Evolutionary conservation across 345 rosid species (phyloP).

Genomic region (Melaleuca alternifolia): DNA sequence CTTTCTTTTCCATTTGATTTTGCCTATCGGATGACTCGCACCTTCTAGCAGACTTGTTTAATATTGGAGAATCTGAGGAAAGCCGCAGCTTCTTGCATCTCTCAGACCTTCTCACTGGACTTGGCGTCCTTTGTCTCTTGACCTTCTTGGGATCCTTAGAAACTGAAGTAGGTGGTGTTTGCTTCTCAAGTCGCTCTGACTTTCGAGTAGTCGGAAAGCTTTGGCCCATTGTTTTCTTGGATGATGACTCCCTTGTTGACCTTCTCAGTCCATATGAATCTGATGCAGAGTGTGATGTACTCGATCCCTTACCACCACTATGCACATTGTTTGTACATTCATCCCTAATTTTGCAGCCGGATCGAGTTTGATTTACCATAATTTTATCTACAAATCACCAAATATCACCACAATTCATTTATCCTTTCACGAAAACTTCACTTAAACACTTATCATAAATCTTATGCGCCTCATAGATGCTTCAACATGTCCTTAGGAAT

Average conservation of each 20-base stretch:
- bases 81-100: constrained; percentile 32
- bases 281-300: constrained; percentile 3
- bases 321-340: constrained; percentile 27
- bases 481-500: neutral
- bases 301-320: constrained; percentile 18
- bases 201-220: constrained; percentile 24
- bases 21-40: constrained; percentile 7
- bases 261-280: constrained; percentile 37
- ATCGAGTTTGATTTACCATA: constrained; percentile 30
- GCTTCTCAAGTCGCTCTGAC: constrained; percentile 53
- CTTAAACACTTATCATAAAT: neutral
- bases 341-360: constrained; percentile 23
- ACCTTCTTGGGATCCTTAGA: constrained; percentile 13
- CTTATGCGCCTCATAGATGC: neutral
- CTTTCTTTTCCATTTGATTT: constrained; percentile 18
- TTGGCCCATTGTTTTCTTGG: constrained; percentile 16
- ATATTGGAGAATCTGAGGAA: constrained; percentile 24
- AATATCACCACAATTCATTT: neutral
- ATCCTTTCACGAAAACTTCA: neutral
- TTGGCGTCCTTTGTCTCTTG: constrained; percentile 21
- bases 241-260: constrained; percentile 32
- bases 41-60: constrained; percentile 22
- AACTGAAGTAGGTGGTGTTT: constrained; percentile 16
- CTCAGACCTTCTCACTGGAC: constrained; percentile 46
- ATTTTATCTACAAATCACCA: neutral